Evolutionary conservation across 306 rosid species (phyloP), one percentile per base, ranked within the genome.

Genomic region (Lathyrus aphaca): DNA sequence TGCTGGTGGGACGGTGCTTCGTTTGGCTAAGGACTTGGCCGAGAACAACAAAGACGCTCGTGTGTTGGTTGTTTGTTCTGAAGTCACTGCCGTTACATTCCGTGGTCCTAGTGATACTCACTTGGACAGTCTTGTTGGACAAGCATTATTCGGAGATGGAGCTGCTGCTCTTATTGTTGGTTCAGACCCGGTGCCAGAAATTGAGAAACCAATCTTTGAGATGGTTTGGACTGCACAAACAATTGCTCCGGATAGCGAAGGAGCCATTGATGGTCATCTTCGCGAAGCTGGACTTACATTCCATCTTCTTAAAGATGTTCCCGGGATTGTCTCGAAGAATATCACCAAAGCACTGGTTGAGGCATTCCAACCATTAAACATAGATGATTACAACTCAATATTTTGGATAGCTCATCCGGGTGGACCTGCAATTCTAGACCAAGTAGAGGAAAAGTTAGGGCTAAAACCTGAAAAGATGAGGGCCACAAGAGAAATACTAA

Each of bases 211-310:
- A 2, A 21, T 87, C 1, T 87, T 82, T 27, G 89, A 90, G 44
- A 5, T 87, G 1, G 83, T 87, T 32, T 90, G 94, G 1, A 82
- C 91, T 1, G 86, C 88, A 43, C 94, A 90, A 66, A 85, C 91
- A 0, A 79, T 90, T 29, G 86, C 86, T 16, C 94, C 96, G 0
- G 83, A 87, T 1, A 90, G 96, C 18, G 96, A 87, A 0, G 94
- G 96, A 1, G 82, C 82, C 4, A 66, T 72, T 15, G 82, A 78
- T 40, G 82, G 82, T 0, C 82, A 78, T 50, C 82, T 78, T 48
- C 74, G 82, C 29, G 82, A 78, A 57, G 77, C 27, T 48, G 82
- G 82, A 0, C 55, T 78, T 5, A 78, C 82, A 3, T 72, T 78
- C 44, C 82, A 78, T 9, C 78, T 78, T 12, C 82, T 66, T 5